Conservation (phyloP, 1,284 basidiomycete genomes). For the Neonothopanus nambi region DNA sequence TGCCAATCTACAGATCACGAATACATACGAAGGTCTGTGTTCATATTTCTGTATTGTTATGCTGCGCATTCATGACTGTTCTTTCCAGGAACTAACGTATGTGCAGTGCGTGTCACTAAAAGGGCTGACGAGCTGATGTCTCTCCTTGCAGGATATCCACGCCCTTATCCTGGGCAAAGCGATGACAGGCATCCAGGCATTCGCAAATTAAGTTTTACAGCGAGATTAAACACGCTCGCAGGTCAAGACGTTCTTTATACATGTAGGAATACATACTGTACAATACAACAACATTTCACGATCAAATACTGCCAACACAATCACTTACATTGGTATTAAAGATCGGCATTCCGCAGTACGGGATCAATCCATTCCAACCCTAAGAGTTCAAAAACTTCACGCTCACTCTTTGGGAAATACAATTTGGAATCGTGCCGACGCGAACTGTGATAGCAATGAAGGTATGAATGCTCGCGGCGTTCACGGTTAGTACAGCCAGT, state of each 20-base stretch:
- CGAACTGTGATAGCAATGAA: conserved; percentile 41
- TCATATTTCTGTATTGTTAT: conserved; percentile 9
- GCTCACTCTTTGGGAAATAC: conserved; percentile 61
- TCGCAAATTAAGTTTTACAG: conserved; percentile 51
- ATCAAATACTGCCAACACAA: background rate
- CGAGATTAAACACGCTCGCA: too few species aligned
- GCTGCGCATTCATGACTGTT: conserved; percentile 13
- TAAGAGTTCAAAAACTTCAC: conserved; percentile 68
- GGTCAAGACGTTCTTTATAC: background rate
- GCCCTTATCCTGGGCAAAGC: conserved; percentile 90
- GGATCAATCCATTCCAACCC: conserved; percentile 72
- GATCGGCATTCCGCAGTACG: conserved; percentile 65
- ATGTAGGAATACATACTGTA: background rate
- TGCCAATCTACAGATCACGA: conserved; percentile 88
- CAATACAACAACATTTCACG: background rate
- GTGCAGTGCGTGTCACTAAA: conserved; percentile 21
- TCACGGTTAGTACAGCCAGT: conserved; percentile 13
- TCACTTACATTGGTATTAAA: background rate
- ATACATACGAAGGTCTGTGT: conserved; percentile 84
- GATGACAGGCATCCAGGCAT: conserved; percentile 85
- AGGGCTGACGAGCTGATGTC: background rate
- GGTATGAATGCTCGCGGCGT: conserved; percentile 1
- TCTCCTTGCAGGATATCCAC: conserved; percentile 67
- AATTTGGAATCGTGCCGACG: conserved; percentile 62
- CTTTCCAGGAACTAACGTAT: conserved; percentile 51